Evolutionary conservation across 345 rosid species (phyloP).

Genomic region (Aethionema arabicum): DNA sequence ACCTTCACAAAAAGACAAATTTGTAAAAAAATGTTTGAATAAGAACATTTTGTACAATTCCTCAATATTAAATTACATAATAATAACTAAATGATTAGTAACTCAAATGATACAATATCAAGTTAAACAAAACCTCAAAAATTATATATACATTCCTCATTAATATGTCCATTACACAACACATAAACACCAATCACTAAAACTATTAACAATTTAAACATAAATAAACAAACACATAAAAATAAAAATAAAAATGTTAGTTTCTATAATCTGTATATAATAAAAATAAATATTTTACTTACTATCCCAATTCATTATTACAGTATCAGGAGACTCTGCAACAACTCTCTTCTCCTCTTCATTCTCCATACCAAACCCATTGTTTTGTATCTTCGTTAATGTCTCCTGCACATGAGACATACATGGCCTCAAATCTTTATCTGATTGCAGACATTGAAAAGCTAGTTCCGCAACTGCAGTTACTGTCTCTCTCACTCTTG

Average conservation of each 20-base stretch:
- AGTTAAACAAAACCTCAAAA: constrained; percentile 14
- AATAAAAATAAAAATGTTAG: constrained; percentile 28
- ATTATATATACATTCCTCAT: constrained; percentile 30
- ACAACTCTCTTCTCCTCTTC: constrained; percentile 41
- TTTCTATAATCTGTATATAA: background rate
- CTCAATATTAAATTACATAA: no score
- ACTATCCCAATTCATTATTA: constrained; percentile 55
- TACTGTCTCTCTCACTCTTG: constrained; percentile 46
- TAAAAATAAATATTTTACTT: constrained; percentile 19
- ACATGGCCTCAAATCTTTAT: constrained; percentile 67
- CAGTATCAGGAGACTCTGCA: constrained; percentile 52
- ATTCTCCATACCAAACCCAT: constrained; percentile 28
- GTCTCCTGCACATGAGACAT: constrained; percentile 58
- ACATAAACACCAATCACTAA: constrained; percentile 14
- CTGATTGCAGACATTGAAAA: constrained; percentile 70
- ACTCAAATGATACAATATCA: background rate
- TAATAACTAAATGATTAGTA: no score
- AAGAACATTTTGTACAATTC: no score
- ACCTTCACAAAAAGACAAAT: no score
- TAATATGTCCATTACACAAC: constrained; percentile 22
- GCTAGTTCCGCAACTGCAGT: constrained; percentile 78
- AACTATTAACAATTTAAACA: constrained; percentile 16
- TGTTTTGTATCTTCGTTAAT: constrained; percentile 43
- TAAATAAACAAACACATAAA: background rate
- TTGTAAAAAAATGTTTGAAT: no score